Percentiles rank a stretch among this genome's conserved stretches.
Evolutionary conservation across 495 filamentous ascomycete genomes (phyloP).

Genomic region (Haplographium delicatum): DNA sequence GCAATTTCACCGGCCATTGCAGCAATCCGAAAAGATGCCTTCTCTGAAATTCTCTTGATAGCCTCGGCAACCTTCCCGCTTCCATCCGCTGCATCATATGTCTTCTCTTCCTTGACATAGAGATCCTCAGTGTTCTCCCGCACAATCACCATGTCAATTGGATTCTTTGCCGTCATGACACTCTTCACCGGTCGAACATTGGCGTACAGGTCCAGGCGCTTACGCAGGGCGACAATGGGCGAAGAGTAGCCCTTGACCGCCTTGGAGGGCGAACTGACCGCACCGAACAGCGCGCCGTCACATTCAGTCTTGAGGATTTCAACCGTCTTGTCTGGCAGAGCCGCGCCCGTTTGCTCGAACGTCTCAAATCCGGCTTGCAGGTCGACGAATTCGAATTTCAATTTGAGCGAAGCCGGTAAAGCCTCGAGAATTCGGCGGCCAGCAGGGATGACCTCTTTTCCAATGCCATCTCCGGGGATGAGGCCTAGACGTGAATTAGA

Average conservation of each 20-base stretch:
- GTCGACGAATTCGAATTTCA: slow-evolving; percentile 91
- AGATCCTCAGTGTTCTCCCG: slow-evolving; percentile 98
- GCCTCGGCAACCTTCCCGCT: slow-evolving; percentile 87
- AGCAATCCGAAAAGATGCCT: slow-evolving; percentile 76
- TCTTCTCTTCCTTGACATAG: slow-evolving; percentile 96
- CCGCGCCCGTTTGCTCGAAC: slow-evolving; percentile 81
- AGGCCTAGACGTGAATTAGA: slow-evolving; percentile 54
- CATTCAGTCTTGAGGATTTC: slow-evolving; percentile 80
- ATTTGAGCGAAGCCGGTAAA: slow-evolving; percentile 70
- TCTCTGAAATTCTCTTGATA: slow-evolving; percentile 91
- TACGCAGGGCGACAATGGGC: slow-evolving; percentile 94
- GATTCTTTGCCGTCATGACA: slow-evolving; percentile 50
- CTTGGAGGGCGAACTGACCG: slow-evolving; percentile 84
- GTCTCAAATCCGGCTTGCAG: slow-evolving; percentile 89
- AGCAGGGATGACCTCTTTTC: slow-evolving; percentile 95
- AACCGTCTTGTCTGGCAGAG: slow-evolving; percentile 86
- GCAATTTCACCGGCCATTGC: slow-evolving; percentile 94
- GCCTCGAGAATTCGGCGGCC: slow-evolving; percentile 87
- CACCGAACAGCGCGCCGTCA: slow-evolving; percentile 94
- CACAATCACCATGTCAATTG: slow-evolving; percentile 95
- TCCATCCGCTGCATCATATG: slow-evolving; percentile 58
- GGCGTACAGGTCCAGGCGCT: slow-evolving; percentile 90
- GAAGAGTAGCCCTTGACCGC: slow-evolving; percentile 93
- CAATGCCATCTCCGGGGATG: slow-evolving; percentile 97
- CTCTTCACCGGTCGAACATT: slow-evolving; percentile 97